Evolutionary conservation across 2,329 filamentous ascomycete genomes (phyloP), one percentile per base, ranked within the genome.

Genomic region (Westerdykella sp.): DNA sequence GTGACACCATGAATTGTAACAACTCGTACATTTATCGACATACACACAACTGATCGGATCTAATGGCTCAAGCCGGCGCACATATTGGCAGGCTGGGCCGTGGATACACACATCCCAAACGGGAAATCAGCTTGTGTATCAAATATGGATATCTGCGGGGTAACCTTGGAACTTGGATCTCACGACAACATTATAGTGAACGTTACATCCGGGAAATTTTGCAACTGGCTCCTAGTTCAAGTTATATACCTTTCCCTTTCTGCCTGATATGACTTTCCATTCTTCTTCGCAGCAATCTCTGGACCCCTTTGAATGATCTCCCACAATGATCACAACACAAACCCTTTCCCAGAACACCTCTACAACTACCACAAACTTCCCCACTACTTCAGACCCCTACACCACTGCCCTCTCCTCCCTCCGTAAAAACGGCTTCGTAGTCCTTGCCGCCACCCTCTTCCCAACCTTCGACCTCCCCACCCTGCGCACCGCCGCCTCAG

Each of bases 381-480:
- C 25, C 7, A 9, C 25, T 12, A 3, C 25, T 28, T 28, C 46
- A 11, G 45, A 59, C 37, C 58, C 60, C 3, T 66, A 65, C 43
- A 40, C 40, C 34, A 47, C 47, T n/a, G 59, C 62, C 13, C 69
- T 79, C 41, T 68, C 73, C 48, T 65, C 74, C 45, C 83, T 91
- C 53, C 74, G 81, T 49, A 71, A 71, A 41, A 78, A 93, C 65
- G 88, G 88, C 66, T 95, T 84, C 73, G 83, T 91, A 39, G 69
- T 85, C 43, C 75, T 93, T 57, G 82, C 79, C 34, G 76, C 76
- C 30, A 72, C 87, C 49, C 73, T 94, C 55, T 68, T 73, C 44
- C 66, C 74, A 2, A 44, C 68, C 14, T 57, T 65, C 47, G 54
- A 63, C 44, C 71, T 93, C 36, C 48, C 70, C 18, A 56, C 69